Conservation (phyloP, 2,329 filamentous ascomycete genomes). For the Pseudovirgaria hyperparasitica region DNA sequence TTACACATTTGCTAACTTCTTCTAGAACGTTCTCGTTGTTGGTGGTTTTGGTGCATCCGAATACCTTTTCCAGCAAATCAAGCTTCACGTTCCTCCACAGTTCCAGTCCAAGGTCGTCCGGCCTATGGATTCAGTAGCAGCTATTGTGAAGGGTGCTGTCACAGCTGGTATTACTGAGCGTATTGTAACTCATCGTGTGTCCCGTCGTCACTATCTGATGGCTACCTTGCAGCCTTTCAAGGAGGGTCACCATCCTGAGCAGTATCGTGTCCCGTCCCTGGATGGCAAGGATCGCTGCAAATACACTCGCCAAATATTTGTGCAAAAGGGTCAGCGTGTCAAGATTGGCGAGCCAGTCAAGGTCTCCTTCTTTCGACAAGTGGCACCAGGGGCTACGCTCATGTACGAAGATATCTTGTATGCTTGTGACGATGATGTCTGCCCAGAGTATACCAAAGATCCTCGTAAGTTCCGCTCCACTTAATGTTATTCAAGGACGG, state of each 20-base stretch:
- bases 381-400: constrained; percentile 88
- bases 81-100: constrained; percentile 92
- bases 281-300: constrained; percentile 98
- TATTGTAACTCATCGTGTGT: constrained; percentile 92
- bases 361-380: constrained; percentile 96
- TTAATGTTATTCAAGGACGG: constrained; percentile 3
- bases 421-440: constrained; percentile 94
- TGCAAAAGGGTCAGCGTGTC: constrained; percentile 95
- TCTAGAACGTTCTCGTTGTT: constrained; percentile 80
- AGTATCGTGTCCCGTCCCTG: constrained; percentile 90
- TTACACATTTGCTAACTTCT: constrained; percentile 13
- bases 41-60: constrained; percentile 97
- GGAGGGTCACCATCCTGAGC: constrained; percentile 95
- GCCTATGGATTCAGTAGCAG: constrained; percentile 96
- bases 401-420: constrained; percentile 99
- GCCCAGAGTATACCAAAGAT: constrained; percentile 98
- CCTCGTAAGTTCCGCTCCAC: constrained; percentile 76
- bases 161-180: constrained; percentile 96
- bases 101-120: constrained; percentile 97
- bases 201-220: constrained; percentile 97
- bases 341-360: constrained; percentile 99
- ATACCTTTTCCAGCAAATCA: constrained; percentile 99
- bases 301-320: constrained; percentile 95
- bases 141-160: constrained; percentile 96
- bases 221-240: constrained; percentile 97